These are phyloP conservation scores for Kuraishia cidri DNA, from an alignment of 805 yeast genomes.

Conservation along the genomic window DNA sequence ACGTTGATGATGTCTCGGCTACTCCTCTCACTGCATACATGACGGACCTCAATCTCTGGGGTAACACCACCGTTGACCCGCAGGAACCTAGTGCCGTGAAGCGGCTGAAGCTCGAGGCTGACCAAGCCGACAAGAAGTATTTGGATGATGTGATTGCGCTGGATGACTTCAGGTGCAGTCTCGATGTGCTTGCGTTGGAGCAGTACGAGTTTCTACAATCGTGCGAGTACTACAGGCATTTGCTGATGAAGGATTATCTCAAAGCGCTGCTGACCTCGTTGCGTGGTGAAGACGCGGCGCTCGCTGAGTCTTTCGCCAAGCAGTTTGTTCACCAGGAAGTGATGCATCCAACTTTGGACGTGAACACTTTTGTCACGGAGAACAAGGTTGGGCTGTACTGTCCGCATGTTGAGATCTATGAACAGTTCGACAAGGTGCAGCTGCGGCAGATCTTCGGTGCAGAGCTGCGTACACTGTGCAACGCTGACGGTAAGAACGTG, in stretches of 20 bases:
- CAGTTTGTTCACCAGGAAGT: slow-evolving; percentile 59
- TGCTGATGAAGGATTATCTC: slow-evolving; percentile 70
- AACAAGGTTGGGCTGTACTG: slow-evolving; percentile 67
- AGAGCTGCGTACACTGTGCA: slow-evolving; percentile 60
- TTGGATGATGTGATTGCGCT: slow-evolving; percentile 43
- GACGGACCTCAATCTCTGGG: background rate
- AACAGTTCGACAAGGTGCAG: slow-evolving; percentile 68
- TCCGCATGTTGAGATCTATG: slow-evolving; percentile 68
- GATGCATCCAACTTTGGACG: slow-evolving; percentile 61
- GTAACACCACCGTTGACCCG: slow-evolving; percentile 3
- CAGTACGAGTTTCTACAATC: slow-evolving; percentile 72
- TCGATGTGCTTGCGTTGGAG: slow-evolving; percentile 67
- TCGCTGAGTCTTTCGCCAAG: slow-evolving; percentile 53
- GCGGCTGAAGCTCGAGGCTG: slow-evolving; percentile 48
- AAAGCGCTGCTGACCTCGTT: slow-evolving; percentile 57
- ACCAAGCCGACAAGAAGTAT: slow-evolving; percentile 47
- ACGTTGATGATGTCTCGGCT: background rate
- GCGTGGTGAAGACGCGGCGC: slow-evolving; percentile 21
- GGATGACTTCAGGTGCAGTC: slow-evolving; percentile 60
- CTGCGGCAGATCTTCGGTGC: slow-evolving; percentile 73
- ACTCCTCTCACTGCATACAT: background rate
- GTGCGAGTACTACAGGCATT: slow-evolving; percentile 71
- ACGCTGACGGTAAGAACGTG: slow-evolving; percentile 64
- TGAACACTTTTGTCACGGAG: slow-evolving; percentile 55
- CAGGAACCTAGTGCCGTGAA: slow-evolving; percentile 42